Evolutionary conservation across 192 early-diverging fungal genomes (phyloP).

Genomic region (Geranomyces variabilis): DNA sequence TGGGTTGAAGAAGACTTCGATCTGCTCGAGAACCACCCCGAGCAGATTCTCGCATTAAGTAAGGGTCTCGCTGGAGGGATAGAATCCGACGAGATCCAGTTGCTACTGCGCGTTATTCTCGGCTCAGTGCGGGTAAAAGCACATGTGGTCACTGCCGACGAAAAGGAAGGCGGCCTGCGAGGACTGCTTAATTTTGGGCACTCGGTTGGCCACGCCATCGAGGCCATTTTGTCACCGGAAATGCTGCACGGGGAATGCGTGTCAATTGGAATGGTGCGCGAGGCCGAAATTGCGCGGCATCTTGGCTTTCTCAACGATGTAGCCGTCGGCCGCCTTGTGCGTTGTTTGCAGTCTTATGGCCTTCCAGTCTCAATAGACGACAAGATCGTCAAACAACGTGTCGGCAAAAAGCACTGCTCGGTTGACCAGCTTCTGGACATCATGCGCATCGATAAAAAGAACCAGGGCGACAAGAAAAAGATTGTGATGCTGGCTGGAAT

Average conservation of each 20-base stretch:
- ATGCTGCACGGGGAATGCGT: conserved; percentile 97
- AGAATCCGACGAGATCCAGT: conserved; percentile 16
- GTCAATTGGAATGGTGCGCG: conserved; percentile 91
- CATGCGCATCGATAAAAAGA: conserved; percentile 97
- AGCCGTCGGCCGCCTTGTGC: conserved; percentile 79
- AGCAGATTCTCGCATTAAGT: conserved; percentile 69
- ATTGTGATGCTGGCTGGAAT: conserved; percentile 85
- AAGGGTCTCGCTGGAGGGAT: not conserved
- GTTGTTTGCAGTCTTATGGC: conserved; percentile 84
- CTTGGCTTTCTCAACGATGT: conserved; percentile 86
- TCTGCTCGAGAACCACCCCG: conserved; percentile 83
- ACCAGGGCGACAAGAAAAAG: conserved; percentile 85
- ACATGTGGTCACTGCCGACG: conserved; percentile 92
- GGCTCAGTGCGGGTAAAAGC: conserved; percentile 92
- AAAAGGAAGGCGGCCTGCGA: conserved; percentile 91
- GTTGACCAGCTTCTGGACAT: conserved; percentile 87
- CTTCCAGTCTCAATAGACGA: conserved; percentile 87
- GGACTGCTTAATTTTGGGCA: conserved; percentile 97
- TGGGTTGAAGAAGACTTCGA: conserved; percentile 85
- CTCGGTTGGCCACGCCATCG: conserved; percentile 94
- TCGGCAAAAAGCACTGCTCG: conserved; percentile 60
- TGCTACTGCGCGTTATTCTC: conserved; percentile 81
- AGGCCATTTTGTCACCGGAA: conserved; percentile 85
- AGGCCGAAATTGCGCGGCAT: conserved; percentile 90
- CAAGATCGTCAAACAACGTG: conserved; percentile 68